These are phyloP conservation scores for Maudiozyma barnettii DNA, from an alignment of 805 yeast species.

Conservation along the genomic window DNA sequence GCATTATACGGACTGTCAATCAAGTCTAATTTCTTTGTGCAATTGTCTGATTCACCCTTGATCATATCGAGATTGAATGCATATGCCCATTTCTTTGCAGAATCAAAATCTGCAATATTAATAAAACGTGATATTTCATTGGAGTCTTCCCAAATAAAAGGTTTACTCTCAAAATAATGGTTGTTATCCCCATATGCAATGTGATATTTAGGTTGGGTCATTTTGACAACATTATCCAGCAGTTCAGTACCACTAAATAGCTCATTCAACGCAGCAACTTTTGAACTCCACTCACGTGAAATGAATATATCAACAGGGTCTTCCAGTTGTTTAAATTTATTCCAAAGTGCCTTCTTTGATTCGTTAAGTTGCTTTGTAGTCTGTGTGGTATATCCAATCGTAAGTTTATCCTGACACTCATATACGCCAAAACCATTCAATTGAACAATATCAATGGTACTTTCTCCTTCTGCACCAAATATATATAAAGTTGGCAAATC, in stretches of 20 bases:
- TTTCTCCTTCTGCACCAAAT: neutral
- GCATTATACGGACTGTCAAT: conserved; percentile 9
- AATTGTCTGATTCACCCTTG: conserved; percentile 21
- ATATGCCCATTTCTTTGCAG: conserved; percentile 58
- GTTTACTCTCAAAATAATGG: conserved; percentile 42
- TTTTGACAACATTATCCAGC: conserved; percentile 39
- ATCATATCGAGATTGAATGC: conserved; percentile 43
- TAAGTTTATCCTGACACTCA: conserved; percentile 37
- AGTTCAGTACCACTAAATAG: conserved; percentile 37
- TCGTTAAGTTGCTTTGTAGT: conserved; percentile 9
- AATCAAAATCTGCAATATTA: conserved; percentile 51
- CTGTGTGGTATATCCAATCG: conserved; percentile 38
- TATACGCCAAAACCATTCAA: conserved; percentile 32
- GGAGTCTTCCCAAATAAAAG: conserved; percentile 46
- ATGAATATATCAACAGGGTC: conserved; percentile 45
- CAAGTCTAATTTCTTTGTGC: conserved; percentile 4
- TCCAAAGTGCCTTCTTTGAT: conserved; percentile 21
- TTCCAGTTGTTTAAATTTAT: conserved; percentile 7
- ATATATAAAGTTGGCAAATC: conserved; percentile 12
- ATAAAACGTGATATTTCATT: conserved; percentile 49
- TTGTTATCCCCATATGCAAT: conserved; percentile 40
- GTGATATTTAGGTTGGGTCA: conserved; percentile 54
- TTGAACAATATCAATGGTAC: conserved; percentile 12
- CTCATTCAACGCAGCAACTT: conserved; percentile 36
- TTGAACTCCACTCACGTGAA: conserved; percentile 51